These are phyloP conservation scores for Staphylotrichum longicolle DNA, from an alignment of 495 filamentous ascomycete species.

Conservation along the genomic window DNA sequence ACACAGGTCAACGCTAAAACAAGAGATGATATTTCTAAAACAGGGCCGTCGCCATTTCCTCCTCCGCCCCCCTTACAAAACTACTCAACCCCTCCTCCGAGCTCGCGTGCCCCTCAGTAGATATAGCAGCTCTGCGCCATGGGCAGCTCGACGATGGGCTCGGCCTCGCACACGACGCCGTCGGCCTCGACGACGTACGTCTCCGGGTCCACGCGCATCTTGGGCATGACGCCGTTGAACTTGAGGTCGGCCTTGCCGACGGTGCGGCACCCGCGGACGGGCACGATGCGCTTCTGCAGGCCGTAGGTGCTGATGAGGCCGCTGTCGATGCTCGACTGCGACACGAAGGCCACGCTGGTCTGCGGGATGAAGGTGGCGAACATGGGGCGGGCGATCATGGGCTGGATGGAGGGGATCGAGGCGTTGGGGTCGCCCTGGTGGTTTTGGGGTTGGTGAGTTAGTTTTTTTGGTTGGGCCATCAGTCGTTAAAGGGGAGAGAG, in stretches of 20 bases:
- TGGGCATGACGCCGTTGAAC: conserved; percentile 82
- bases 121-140: conserved; percentile 80
- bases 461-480: not conserved
- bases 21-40: no score
- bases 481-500: not conserved
- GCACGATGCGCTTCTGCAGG: conserved; percentile 75
- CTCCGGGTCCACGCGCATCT: conserved; percentile 93
- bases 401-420: conserved; percentile 87
- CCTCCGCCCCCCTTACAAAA: no score
- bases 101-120: conserved; percentile 49
- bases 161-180: conserved; percentile 69
- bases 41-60: no score
- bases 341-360: conserved; percentile 82
- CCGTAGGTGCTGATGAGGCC: conserved; percentile 68
- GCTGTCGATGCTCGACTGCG: conserved; percentile 62
- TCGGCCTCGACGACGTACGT: conserved; percentile 89
- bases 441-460: not conserved
- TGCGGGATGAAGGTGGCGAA: conserved; percentile 72
- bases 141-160: conserved; percentile 70
- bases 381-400: conserved; percentile 83
- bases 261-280: conserved; percentile 74
- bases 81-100: not conserved
- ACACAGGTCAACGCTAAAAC: no score
- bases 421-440: conserved; percentile 85
- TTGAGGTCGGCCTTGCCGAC: conserved; percentile 93